A percentile compares a stretch with the other conserved stretches of the same genome.
Evolutionary conservation across 2,329 filamentous ascomycete genomes (phyloP).

Genomic region (Ilyonectria robusta): DNA sequence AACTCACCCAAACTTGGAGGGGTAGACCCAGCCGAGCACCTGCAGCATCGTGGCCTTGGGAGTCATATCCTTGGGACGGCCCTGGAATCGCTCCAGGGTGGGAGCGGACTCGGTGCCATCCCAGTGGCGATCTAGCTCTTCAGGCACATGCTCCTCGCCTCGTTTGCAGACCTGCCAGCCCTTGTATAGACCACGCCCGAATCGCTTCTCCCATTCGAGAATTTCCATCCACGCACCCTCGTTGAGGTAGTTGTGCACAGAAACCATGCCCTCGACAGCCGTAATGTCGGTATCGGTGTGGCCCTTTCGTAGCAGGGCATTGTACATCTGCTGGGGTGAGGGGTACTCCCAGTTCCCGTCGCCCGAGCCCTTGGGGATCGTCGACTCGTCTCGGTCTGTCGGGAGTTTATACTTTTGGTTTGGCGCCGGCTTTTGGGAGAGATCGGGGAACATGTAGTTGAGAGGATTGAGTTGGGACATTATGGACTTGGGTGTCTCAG

Average conservation of each 20-base stretch:
- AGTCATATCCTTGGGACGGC: conserved; percentile 88
- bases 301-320: conserved; percentile 94
- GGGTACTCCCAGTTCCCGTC: conserved; percentile 96
- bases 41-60: conserved; percentile 92
- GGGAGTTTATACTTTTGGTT: conserved; percentile 83
- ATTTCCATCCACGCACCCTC: conserved; percentile 98
- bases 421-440: conserved; percentile 84
- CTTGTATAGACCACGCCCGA: conserved; percentile 78
- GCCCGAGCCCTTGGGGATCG: conserved; percentile 88
- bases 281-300: conserved; percentile 95
- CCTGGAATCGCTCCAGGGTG: conserved; percentile 88
- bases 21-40: conserved; percentile 83
- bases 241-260: conserved; percentile 97
- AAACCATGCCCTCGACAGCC: conserved; percentile 96
- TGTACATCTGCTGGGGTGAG: conserved; percentile 99
- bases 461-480: conserved; percentile 76
- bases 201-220: conserved; percentile 91
- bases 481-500: conserved; percentile 59
- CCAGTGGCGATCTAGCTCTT: conserved; percentile 64
- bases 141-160: conserved; percentile 75
- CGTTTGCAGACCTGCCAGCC: conserved; percentile 82
- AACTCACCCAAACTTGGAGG: conserved; percentile 81
- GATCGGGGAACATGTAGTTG: conserved; percentile 94
- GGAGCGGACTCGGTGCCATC: conserved; percentile 73
- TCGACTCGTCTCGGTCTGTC: conserved; percentile 85